These are phyloP conservation scores for Auriscalpium microsporum DNA, from an alignment of 768 basidiomycete genomes.

Conservation along the genomic window DNA sequence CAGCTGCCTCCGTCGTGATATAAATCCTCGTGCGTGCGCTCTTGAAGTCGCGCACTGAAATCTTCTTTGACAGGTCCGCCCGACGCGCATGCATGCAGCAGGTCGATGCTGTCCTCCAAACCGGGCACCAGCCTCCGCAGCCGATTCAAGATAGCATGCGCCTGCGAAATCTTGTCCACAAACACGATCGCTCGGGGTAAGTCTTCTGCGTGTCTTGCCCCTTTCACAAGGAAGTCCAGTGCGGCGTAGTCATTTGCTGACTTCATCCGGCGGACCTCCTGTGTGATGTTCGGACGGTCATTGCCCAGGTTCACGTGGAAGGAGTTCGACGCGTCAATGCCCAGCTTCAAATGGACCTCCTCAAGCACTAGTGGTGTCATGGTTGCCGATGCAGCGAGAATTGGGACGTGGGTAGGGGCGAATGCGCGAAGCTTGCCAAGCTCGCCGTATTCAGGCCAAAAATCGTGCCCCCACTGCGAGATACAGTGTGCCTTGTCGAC, in stretches of 20 bases:
- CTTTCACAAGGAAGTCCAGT: neutral
- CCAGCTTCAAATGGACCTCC: constrained; percentile 6
- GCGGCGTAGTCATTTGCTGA: neutral
- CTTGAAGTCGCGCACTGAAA: neutral
- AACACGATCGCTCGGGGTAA: neutral
- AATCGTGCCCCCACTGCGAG: neutral
- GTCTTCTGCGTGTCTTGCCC: neutral
- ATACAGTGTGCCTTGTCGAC: neutral
- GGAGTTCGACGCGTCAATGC: constrained; percentile 16
- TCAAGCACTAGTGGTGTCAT: neutral
- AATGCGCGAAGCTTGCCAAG: neutral
- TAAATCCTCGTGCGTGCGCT: neutral
- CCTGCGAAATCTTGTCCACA: neutral
- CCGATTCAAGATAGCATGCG: neutral
- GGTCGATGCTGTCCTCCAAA: neutral
- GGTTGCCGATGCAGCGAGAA: neutral
- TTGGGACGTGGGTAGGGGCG: neutral
- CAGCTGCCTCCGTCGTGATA: neutral
- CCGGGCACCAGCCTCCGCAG: neutral
- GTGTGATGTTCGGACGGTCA: constrained; percentile 28
- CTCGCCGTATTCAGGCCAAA: neutral
- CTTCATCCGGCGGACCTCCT: constrained; percentile 17
- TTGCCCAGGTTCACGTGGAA: constrained; percentile 32
- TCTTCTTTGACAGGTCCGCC: neutral
- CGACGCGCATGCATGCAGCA: neutral